Evolutionary conservation across 306 rosid genomes (phyloP).

Genomic region (Begonia peltatifolia): DNA sequence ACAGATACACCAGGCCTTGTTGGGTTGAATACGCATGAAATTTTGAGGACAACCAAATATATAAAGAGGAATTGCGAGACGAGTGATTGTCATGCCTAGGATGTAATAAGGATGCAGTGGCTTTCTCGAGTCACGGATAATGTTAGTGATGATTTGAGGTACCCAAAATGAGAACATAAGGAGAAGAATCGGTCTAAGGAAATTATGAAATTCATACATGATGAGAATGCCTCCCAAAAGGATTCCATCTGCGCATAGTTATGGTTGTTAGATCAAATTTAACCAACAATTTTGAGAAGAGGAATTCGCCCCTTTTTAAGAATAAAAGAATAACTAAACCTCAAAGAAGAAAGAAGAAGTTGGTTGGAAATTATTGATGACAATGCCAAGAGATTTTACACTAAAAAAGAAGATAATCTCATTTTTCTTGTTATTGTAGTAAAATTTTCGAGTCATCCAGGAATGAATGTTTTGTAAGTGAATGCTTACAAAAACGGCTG

Average conservation of each 20-base stretch:
- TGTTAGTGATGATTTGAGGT: constrained; percentile 87
- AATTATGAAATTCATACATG: constrained; percentile 91
- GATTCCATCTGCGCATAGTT: constrained; percentile 70
- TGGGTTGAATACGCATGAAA: constrained; percentile 84
- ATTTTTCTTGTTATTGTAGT: too few species aligned
- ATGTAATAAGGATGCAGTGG: constrained; percentile 93
- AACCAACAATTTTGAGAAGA: constrained; percentile 5
- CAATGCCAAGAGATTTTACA: too few species aligned
- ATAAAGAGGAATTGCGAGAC: constrained; percentile 78
- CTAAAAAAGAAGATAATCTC: too few species aligned
- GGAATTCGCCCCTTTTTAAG: too few species aligned
- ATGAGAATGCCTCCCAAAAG: constrained; percentile 92
- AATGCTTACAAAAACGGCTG: constrained; percentile 90
- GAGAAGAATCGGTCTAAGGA: constrained; percentile 64
- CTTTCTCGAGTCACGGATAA: constrained; percentile 82
- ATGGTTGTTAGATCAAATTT: constrained; percentile 10
- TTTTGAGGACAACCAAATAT: constrained; percentile 86
- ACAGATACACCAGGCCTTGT: constrained; percentile 62
- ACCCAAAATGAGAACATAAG: constrained; percentile 89
- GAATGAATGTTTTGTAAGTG: too few species aligned
- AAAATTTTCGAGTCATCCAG: too few species aligned
- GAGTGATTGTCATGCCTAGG: constrained; percentile 73
- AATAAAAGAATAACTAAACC: too few species aligned
- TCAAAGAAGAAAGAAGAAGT: too few species aligned
- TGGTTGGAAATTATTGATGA: too few species aligned